A percentile compares a stretch with the other conserved stretches of the same genome.
These are phyloP conservation scores for Picea sitchensis DNA, from an alignment of 75 land plant genomes.

Conservation along the genomic window DNA sequence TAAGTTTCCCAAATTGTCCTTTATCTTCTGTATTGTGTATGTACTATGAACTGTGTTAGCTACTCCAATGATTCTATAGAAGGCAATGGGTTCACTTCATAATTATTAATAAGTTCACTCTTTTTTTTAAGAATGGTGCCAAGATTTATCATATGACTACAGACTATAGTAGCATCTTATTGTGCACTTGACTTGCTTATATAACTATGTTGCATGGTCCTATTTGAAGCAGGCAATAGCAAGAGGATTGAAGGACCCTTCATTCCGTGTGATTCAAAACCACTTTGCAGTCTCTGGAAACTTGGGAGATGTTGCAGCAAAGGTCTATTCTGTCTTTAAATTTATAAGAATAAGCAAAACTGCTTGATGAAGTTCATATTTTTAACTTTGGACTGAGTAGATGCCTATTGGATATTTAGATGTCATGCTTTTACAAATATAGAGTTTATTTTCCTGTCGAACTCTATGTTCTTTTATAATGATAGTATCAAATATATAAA, in stretches of 20 bases:
- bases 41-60: background rate
- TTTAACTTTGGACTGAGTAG: background rate
- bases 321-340: conserved; percentile 43
- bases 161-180: too few species aligned
- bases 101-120: background rate
- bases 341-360: background rate
- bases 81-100: background rate
- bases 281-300: conserved; percentile 94
- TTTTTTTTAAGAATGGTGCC: background rate
- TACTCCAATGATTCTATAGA: background rate
- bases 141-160: background rate
- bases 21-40: background rate
- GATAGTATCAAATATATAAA: background rate
- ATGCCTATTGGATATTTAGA: background rate
- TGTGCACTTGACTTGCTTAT: too few species aligned
- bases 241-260: conserved; percentile 96
- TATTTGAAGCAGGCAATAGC: conserved; percentile 69
- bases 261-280: conserved; percentile 96
- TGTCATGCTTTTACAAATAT: background rate
- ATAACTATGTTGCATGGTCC: background rate
- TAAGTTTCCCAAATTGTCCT: background rate
- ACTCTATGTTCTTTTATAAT: background rate
- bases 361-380: background rate
- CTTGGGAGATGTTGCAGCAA: conserved; percentile 96
- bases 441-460: background rate